phyloP scores from a whole-genome alignment of 495 filamentous ascomycete genomes.

The Penicillium mononematosum region DNA sequence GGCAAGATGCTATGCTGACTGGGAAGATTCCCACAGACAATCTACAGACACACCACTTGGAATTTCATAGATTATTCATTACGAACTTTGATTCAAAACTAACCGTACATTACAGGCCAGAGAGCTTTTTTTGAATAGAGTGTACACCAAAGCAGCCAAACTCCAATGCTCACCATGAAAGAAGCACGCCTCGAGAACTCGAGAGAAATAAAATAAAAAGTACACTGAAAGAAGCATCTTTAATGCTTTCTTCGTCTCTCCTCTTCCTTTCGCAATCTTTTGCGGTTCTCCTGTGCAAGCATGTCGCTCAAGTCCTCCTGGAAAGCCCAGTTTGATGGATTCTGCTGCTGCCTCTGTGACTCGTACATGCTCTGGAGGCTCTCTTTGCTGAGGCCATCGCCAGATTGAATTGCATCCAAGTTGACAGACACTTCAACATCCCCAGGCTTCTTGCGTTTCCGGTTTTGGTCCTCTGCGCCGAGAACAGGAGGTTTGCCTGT shows the following conservation, averaged over 20 bases:
- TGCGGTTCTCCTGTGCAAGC: conserved; percentile 91
- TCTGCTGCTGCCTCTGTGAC: conserved; percentile 67
- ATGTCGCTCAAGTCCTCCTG: conserved; percentile 95
- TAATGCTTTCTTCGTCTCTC: conserved; percentile 60
- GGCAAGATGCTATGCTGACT: not conserved
- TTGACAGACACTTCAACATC: conserved; percentile 93
- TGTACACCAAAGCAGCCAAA: conserved; percentile 5
- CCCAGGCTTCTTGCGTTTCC: conserved; percentile 91
- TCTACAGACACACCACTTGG: not conserved
- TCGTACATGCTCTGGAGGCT: conserved; percentile 73
- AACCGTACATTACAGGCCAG: conserved; percentile 4
- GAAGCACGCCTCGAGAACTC: not conserved
- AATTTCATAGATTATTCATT: not conserved
- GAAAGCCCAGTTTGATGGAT: conserved; percentile 69
- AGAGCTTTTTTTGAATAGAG: not conserved
- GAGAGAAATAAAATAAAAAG: not conserved
- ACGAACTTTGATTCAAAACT: not conserved
- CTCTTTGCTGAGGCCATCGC: conserved; percentile 70
- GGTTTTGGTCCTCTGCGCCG: conserved; percentile 73
- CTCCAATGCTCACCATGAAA: conserved; percentile 8
- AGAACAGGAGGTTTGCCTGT: conserved; percentile 63
- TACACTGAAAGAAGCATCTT: conserved; percentile 9
- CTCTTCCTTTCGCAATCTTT: conserved; percentile 82
- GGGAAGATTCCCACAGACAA: not conserved
- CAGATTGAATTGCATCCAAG: conserved; percentile 66